Evolutionary conservation across 2,329 filamentous ascomycete species (phyloP), one percentile per base, ranked within the genome.

Genomic region (Elsinoe fawcettii): DNA sequence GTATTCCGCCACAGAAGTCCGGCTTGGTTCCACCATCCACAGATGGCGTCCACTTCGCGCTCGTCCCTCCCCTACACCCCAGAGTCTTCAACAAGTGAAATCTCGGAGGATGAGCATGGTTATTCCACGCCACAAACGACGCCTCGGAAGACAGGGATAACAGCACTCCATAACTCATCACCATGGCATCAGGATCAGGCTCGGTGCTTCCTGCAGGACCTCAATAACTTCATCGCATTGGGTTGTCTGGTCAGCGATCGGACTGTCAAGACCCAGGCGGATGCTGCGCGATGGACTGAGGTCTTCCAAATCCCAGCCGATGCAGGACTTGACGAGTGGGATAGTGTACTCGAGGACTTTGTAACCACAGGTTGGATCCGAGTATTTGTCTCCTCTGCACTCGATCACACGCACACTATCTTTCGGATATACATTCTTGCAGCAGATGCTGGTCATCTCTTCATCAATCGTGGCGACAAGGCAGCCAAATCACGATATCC

Each of bases 381-480:
- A 14, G 8, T 63, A 1, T 59, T 59, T 18, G 30, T 16, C 2
- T 1, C 22, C 16, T 34, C 54, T 18, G 22, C n/a, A 2, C 12
- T 27, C 12, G 44, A 22, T 18, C 6, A 3, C 1, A n/a, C 2
- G 5, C 16, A 20, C 11, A 44, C 23, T 25, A 25, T 55, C 39
- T 71, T 34, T 47, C 77, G 85, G 20, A 73, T 88, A 0, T 84
- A 85, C 63, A 63, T 87, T 3, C 75, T 88, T 1, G 83, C 85
- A 1, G 82, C 87, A 61, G 87, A 91, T 68, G 74, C 82, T 32
- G 76, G 78, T 1, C 77, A 81, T 27, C 66, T 73, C 1, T 67
- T 69, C 3, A 72, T 87, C n/a, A 72, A 79, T 37, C 75, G 82
- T 5, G 73, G 71, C 1, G 72, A 76, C 57, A 63, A 62, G 1